Evolutionary conservation across 805 yeast genomes (phyloP).

Genomic region (Candida corydali): DNA sequence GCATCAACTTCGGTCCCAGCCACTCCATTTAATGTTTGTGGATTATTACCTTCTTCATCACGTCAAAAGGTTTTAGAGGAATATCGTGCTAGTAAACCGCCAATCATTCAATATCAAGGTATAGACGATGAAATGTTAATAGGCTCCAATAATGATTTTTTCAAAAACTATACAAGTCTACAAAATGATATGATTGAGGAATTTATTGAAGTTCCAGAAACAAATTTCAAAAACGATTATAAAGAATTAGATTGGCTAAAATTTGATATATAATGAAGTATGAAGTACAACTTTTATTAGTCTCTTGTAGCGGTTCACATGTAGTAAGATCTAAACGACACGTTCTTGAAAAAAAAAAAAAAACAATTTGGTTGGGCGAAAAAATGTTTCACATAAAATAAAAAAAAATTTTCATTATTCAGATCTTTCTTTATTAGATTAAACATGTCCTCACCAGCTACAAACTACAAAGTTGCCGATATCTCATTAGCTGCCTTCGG

Average conservation of each 20-base stretch:
- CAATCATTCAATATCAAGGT: conserved; percentile 8
- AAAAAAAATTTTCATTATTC: conserved; percentile 4
- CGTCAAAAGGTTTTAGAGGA: conserved; percentile 5
- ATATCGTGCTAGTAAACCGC: conserved; percentile 10
- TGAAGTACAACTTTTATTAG: too few relatives aligned
- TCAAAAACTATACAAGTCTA: conserved; percentile 9
- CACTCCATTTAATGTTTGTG: conserved; percentile 13
- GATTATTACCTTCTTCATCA: conserved; percentile 9
- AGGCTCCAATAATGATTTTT: conserved; percentile 8
- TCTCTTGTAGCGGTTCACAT: too few relatives aligned
- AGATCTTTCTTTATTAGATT: neutral
- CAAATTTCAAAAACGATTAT: conserved; percentile 8
- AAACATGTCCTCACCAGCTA: conserved; percentile 30
- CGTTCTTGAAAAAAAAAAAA: conserved; percentile 4
- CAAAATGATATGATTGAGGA: conserved; percentile 2
- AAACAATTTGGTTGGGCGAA: neutral
- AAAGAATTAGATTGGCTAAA: conserved; percentile 25
- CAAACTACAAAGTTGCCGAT: conserved; percentile 93
- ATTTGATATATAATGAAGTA: conserved; percentile 18
- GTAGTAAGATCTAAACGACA: conserved; percentile 3
- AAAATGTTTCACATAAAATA: neutral
- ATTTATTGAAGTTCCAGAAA: neutral
- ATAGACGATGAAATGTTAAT: conserved; percentile 11
- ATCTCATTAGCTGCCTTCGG: conserved; percentile 99
- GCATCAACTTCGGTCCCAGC: conserved; percentile 9